Conservation (phyloP, 2,329 filamentous ascomycete genomes). For the Blastomyces gilchristii region DNA sequence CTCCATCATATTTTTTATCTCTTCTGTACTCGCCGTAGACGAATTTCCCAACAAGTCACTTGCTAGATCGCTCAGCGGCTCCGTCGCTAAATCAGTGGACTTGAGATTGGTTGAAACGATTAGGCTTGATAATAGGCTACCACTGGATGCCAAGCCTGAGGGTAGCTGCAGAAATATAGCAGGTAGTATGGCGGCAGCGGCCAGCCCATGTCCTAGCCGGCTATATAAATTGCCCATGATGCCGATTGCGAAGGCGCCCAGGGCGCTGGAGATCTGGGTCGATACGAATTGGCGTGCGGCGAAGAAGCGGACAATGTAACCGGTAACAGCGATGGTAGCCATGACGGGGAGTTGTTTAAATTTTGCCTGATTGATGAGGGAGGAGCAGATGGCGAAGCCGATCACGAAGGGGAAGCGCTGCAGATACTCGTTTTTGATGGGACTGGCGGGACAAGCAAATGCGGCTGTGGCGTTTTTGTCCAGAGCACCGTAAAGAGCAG, state of each 20-base stretch:
- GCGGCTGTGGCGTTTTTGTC: conserved; percentile 44
- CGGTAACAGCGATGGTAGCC: conserved; percentile 60
- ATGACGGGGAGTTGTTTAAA: conserved; percentile 69
- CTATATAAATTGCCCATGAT: conserved; percentile 71
- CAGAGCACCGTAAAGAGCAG: conserved; percentile 53
- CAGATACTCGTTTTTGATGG: conserved; percentile 37
- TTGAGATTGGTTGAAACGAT: conserved; percentile 20
- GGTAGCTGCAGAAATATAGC: conserved; percentile 68
- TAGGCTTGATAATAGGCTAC: conserved; percentile 47
- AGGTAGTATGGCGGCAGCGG: conserved; percentile 73
- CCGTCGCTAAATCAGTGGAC: conserved; percentile 13
- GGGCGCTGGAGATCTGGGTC: conserved; percentile 63
- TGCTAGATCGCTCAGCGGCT: neutral
- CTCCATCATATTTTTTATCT: conserved; percentile 4
- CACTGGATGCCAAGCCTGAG: conserved; percentile 48
- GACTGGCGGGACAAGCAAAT: conserved; percentile 39
- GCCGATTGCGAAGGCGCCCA: conserved; percentile 66
- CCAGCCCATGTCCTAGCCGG: conserved; percentile 61
- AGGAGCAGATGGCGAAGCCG: conserved; percentile 61
- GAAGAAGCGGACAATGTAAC: conserved; percentile 68
- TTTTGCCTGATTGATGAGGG: conserved; percentile 72
- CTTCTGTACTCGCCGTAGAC: neutral
- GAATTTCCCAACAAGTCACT: conserved; percentile 12
- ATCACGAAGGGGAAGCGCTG: conserved; percentile 64
- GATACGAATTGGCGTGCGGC: conserved; percentile 54